Conservation (phyloP, 768 basidiomycete species). For the Mrakia gelida region DNA sequence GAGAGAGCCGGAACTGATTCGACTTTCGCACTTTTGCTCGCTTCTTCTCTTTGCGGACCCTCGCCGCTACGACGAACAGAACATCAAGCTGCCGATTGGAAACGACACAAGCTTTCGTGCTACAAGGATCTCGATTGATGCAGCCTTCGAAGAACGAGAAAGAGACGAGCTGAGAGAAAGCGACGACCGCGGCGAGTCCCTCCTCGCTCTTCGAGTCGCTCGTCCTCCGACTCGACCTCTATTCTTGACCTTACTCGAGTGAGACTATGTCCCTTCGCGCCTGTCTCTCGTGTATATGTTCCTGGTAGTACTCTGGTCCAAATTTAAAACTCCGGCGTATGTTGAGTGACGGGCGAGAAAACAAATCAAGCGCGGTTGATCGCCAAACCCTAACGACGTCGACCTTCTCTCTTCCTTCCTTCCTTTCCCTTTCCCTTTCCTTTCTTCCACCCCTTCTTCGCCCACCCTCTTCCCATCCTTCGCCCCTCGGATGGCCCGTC, state of each 20-base stretch:
- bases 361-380: too few species aligned
- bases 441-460: neutral
- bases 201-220: too few species aligned
- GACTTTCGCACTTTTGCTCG: neutral
- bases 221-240: too few species aligned
- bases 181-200: too few species aligned
- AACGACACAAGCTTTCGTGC: neutral
- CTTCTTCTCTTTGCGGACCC: neutral
- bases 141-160: too few species aligned
- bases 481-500: neutral
- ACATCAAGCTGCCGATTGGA: neutral
- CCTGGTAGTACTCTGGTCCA: too few species aligned
- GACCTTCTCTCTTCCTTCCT: neutral
- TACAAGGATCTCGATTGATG: neutral
- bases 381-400: neutral
- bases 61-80: neutral
- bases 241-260: too few species aligned
- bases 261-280: too few species aligned
- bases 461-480: neutral
- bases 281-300: too few species aligned
- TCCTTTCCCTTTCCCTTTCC: neutral
- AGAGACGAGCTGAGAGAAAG: too few species aligned
- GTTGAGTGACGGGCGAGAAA: too few species aligned
- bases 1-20: neutral
- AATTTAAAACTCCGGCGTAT: too few species aligned